phyloP scores from a whole-genome alignment of 2,329 filamentous ascomycete species.

The Penicillium brasilianum region DNA sequence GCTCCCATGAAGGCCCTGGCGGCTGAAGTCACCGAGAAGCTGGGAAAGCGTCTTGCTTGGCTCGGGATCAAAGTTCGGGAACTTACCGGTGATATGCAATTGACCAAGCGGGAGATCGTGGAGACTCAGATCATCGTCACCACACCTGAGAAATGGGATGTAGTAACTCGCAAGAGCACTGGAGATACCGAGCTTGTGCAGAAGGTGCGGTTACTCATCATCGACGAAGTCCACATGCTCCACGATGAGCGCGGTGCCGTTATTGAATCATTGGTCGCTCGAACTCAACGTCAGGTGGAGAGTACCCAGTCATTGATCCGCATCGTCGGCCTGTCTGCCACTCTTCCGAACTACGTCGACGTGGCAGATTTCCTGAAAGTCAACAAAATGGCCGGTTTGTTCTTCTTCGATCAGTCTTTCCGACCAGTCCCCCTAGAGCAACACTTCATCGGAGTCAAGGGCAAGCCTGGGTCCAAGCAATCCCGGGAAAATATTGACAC shows the following conservation, averaged over 20 bases:
- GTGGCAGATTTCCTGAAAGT: constrained; percentile 97
- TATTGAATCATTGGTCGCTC: constrained; percentile 90
- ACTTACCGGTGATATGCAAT: constrained; percentile 97
- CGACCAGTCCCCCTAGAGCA: constrained; percentile 94
- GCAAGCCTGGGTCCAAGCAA: constrained; percentile 79
- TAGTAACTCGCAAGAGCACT: constrained; percentile 94
- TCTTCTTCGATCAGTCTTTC: constrained; percentile 97
- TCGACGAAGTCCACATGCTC: constrained; percentile 99
- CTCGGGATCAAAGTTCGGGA: constrained; percentile 90
- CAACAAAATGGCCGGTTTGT: constrained; percentile 87
- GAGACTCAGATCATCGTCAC: constrained; percentile 98
- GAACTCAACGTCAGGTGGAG: constrained; percentile 95
- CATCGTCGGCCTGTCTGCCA: constrained; percentile 93
- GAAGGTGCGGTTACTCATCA: constrained; percentile 93
- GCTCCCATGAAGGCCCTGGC: constrained; percentile 98
- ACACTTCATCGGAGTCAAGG: constrained; percentile 93
- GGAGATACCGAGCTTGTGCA: constrained; percentile 97
- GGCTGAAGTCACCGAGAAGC: constrained; percentile 92
- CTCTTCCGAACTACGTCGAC: constrained; percentile 93
- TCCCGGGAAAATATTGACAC: constrained; percentile 88
- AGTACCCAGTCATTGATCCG: constrained; percentile 97
- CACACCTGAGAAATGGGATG: constrained; percentile 99
- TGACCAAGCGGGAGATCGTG: constrained; percentile 94
- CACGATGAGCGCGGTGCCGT: constrained; percentile 97
- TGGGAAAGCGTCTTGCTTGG: constrained; percentile 91